These are phyloP conservation scores for Cymbopogon flexuosus DNA, from an alignment of 202 grass and related monocot genomes.

Conservation along the genomic window DNA sequence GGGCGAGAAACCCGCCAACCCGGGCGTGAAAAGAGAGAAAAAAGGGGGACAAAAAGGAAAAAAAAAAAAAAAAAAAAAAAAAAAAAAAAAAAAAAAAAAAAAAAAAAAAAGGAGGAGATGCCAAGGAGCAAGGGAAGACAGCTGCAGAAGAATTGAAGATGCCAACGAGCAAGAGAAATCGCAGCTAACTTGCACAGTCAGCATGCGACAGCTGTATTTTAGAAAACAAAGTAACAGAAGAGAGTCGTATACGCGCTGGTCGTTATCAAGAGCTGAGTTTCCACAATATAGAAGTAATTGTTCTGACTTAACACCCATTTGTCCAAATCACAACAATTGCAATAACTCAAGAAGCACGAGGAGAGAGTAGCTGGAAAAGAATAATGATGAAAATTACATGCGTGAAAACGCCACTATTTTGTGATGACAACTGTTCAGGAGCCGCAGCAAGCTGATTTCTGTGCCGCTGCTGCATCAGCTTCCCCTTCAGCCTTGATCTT, in stretches of 20 bases:
- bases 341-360: slow-evolving; percentile 29
- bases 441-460: slow-evolving; percentile 64
- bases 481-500: slow-evolving; percentile 57
- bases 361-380: slow-evolving; percentile 38
- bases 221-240: too few relatives aligned
- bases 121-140: too few relatives aligned
- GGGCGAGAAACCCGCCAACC: too few relatives aligned
- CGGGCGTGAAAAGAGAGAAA: too few relatives aligned
- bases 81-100: too few relatives aligned
- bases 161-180: too few relatives aligned
- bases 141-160: too few relatives aligned
- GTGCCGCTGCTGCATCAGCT: slow-evolving; percentile 22
- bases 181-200: too few relatives aligned
- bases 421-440: slow-evolving; percentile 20
- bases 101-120: too few relatives aligned
- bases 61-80: too few relatives aligned
- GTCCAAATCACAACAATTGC: slow-evolving; percentile 42
- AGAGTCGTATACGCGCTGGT: not conserved
- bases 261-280: slow-evolving; percentile 13
- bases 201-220: too few relatives aligned
- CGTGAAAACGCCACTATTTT: slow-evolving; percentile 17
- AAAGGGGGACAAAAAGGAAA: too few relatives aligned
- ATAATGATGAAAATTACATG: slow-evolving; percentile 56
- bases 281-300: slow-evolving; percentile 35
- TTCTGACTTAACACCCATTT: slow-evolving; percentile 35